Conservation (phyloP, 75 land plant species). For the Sequoiadendron giganteum region DNA sequence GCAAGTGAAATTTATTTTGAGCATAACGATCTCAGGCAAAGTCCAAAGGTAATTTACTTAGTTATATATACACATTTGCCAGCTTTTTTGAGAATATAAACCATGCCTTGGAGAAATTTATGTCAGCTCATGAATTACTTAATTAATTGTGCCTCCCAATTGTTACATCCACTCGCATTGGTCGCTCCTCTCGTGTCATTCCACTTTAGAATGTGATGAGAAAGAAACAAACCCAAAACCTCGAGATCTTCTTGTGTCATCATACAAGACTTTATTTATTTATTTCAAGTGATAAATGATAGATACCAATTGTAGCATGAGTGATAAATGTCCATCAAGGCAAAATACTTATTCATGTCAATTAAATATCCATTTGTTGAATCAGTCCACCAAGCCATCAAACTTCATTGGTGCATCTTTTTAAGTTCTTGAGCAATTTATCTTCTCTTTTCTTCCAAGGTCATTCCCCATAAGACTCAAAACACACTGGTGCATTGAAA, state of each 20-base stretch:
- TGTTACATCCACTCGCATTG: constrained; percentile 10
- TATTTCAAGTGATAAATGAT: no score
- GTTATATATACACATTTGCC: background rate
- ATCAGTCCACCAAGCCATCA: no score
- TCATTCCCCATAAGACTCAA: no score
- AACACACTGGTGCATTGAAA: no score
- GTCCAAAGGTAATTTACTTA: background rate
- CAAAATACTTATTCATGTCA: no score
- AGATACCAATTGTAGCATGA: no score
- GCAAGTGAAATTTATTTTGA: background rate
- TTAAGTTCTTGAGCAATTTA: no score
- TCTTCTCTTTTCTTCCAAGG: no score
- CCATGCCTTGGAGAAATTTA: background rate
- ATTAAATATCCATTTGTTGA: no score
- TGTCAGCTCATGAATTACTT: background rate
- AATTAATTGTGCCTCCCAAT: background rate
- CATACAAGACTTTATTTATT: constrained; percentile 76
- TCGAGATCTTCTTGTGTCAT: constrained; percentile 87
- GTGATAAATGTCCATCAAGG: no score
- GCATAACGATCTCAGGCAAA: background rate
- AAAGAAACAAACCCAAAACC: constrained; percentile 94
- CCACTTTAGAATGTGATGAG: constrained; percentile 53
- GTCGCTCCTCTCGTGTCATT: constrained; percentile 18
- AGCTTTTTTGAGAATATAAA: background rate
- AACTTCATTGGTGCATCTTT: no score